These are phyloP conservation scores for Phytophthora pluvialis DNA, from an alignment of 352 stramenopile genomes.

Conservation along the genomic window DNA sequence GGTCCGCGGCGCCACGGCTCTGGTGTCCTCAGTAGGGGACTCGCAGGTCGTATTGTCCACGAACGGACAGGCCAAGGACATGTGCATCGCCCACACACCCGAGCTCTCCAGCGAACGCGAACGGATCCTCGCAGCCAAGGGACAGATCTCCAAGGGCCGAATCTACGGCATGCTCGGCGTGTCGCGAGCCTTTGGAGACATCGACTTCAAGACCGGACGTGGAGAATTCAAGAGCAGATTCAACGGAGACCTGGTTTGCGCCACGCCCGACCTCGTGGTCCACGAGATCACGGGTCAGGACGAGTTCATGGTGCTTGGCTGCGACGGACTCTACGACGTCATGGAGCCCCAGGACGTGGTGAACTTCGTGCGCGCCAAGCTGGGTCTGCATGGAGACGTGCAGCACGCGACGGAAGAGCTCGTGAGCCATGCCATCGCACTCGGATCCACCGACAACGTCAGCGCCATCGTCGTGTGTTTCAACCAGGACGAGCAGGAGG, in stretches of 20 bases:
- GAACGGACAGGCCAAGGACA: constrained; percentile 54
- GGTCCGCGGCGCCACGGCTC: constrained; percentile 51
- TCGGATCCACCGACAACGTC: constrained; percentile 86
- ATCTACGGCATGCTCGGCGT: constrained; percentile 88
- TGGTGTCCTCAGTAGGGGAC: constrained; percentile 80
- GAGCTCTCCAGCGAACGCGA: constrained; percentile 71
- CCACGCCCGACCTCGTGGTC: constrained; percentile 69
- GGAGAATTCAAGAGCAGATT: constrained; percentile 83
- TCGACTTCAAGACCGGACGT: constrained; percentile 86
- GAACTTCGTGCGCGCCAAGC: constrained; percentile 81
- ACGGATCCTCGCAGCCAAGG: constrained; percentile 84
- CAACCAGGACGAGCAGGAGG: constrained; percentile 59
- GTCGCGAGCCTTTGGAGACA: constrained; percentile 85
- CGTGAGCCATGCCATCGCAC: constrained; percentile 80
- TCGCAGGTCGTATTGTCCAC: constrained; percentile 82
- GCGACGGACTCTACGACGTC: constrained; percentile 88
- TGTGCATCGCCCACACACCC: constrained; percentile 78
- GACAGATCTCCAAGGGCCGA: constrained; percentile 80
- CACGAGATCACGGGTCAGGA: constrained; percentile 61
- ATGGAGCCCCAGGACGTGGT: constrained; percentile 84
- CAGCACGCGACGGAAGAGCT: constrained; percentile 86
- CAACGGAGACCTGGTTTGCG: constrained; percentile 82
- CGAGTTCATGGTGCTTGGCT: constrained; percentile 85
- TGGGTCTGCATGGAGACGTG: constrained; percentile 69
- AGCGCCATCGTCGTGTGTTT: constrained; percentile 83